Evolutionary conservation across 805 yeast genomes (phyloP), one percentile per base, ranked within the genome.

Genomic region (Danielozyma ontarioensis): DNA sequence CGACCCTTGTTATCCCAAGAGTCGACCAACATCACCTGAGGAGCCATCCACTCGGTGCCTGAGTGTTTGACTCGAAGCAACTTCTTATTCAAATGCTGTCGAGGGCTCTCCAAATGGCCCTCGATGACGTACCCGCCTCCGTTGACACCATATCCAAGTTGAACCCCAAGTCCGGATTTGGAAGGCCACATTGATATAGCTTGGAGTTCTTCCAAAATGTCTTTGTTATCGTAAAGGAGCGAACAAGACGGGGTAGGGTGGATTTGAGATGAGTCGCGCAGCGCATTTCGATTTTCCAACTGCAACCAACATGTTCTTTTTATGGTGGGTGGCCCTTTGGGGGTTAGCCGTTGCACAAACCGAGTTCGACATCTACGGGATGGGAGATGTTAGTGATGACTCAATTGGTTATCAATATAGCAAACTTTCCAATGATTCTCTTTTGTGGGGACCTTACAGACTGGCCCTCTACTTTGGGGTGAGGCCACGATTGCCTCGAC

Each of bases 401-500:
- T n/a, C n/a, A n/a, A 21, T 39, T 13, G 25, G 28, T 10, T 27
- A 17, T 10, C 33, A 34, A 15, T 49, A 47, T 32, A 30, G 39
- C 19, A 35, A 38, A 11, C 29, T 45, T 22, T 41, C 57, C 14
- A 34, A 40, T 22, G 55, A 42, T 24, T 51, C 57, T 4, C 53
- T 65, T 21, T 41, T 64, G 16, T 90, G 98, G 98, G 97, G 95
- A 1, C 95, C 97, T 1, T 90, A 88, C 57, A 64, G 97, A 42
- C 80, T 96, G 6, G 83, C 86, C 35, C 66, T 86, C 27, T 93
- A 89, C 58, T 64, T 89, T 39, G 97, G 97, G 2, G 62, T 93
- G 29, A 70, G 89, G 29, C 96, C 97, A 3, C 66, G 90, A 30
- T 48, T 83, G 3, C 96, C 96, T 2, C 70, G 76, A 23, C 76